Conservation (phyloP, 2,329 filamentous ascomycete species). For the Diplodia mutila region DNA sequence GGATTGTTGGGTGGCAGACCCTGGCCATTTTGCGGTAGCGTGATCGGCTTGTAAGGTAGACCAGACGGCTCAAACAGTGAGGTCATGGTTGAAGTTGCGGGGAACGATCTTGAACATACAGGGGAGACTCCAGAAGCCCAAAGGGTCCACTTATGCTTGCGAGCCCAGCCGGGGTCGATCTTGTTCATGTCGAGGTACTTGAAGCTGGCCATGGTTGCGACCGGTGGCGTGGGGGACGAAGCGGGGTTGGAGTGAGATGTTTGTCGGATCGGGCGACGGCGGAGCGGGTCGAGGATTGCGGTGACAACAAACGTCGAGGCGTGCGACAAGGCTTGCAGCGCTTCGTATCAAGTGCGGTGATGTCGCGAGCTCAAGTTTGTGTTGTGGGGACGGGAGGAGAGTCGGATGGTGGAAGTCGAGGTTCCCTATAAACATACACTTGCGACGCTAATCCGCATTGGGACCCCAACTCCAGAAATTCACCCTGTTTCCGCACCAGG, state of each 20-base stretch:
- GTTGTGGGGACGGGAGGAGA: neutral
- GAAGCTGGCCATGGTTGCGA: neutral
- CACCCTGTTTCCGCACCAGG: no score
- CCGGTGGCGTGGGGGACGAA: neutral
- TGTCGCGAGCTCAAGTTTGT: constrained; percentile 8
- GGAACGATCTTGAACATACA: neutral
- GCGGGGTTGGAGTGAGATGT: no score
- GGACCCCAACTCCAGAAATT: neutral
- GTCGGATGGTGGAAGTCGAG: neutral
- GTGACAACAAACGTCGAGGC: constrained; percentile 1
- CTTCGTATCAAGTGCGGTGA: constrained; percentile 7
- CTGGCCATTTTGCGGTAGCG: no score
- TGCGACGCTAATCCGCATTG: neutral
- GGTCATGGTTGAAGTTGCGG: no score
- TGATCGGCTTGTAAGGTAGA: neutral
- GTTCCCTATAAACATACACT: neutral
- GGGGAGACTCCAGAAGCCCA: neutral
- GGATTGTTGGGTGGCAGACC: neutral
- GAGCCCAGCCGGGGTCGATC: constrained; percentile 1
- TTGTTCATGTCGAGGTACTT: neutral
- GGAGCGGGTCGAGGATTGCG: neutral
- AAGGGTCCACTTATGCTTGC: neutral
- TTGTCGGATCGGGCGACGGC: neutral
- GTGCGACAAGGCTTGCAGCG: constrained; percentile 4
- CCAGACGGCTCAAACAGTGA: neutral